phyloP scores from a whole-genome alignment of 2,329 filamentous ascomycete species.

The Colletotrichum cuscutae region DNA sequence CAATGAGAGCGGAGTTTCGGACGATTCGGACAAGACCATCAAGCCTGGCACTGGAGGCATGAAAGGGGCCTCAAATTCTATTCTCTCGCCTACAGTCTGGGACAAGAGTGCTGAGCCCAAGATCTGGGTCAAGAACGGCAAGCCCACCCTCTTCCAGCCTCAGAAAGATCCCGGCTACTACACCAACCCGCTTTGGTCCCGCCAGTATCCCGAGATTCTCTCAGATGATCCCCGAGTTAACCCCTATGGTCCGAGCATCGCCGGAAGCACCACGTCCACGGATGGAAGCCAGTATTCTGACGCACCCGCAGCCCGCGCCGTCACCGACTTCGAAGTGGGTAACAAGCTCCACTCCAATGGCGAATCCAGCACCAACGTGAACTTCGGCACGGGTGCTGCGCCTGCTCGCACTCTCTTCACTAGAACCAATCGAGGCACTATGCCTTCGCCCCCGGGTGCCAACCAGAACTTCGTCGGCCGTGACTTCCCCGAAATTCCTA shows the following conservation, averaged over 20 bases:
- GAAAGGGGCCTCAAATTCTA: neutral
- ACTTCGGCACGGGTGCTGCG: neutral
- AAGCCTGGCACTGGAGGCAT: neutral
- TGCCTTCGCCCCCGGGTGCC: neutral
- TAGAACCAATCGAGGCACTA: neutral
- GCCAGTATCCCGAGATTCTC: slow-evolving; percentile 29
- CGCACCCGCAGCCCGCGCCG: neutral
- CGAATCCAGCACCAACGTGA: neutral
- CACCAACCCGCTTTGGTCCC: slow-evolving; percentile 30
- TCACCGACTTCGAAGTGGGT: neutral
- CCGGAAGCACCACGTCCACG: neutral
- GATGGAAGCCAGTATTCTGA: neutral
- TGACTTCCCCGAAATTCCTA: neutral
- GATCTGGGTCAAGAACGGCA: slow-evolving; percentile 27
- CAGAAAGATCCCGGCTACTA: slow-evolving; percentile 12
- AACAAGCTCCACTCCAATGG: neutral
- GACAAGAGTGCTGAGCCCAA: slow-evolving; percentile 24
- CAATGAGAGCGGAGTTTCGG: neutral
- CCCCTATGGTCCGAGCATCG: neutral
- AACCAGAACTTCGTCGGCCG: neutral
- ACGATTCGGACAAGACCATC: slow-evolving; percentile 12
- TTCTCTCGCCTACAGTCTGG: slow-evolving; percentile 22
- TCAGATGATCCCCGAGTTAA: slow-evolving; percentile 7
- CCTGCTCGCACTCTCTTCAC: neutral
- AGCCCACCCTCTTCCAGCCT: slow-evolving; percentile 27